These are phyloP conservation scores for Phaseolus lunatus DNA, from an alignment of 306 rosid species.

Conservation along the genomic window DNA sequence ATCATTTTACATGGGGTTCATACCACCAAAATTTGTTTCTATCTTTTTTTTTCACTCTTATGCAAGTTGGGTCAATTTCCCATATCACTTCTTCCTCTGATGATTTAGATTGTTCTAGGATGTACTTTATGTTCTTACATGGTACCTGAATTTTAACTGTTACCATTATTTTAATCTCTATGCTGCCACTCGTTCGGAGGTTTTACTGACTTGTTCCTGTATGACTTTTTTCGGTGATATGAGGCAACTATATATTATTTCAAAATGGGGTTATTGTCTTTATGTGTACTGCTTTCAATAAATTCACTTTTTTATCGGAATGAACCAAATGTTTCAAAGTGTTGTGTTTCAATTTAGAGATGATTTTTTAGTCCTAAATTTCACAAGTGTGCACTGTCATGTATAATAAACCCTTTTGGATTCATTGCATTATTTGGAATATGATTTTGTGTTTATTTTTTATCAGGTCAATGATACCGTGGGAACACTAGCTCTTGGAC, in stretches of 20 bases:
- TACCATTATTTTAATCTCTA: slow-evolving; percentile 9
- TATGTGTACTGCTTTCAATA: not conserved
- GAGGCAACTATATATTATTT: slow-evolving; percentile 12
- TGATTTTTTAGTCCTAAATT: not conserved
- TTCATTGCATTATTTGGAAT: slow-evolving; percentile 18
- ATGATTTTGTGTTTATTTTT: slow-evolving; percentile 23
- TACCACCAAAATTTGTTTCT: not conserved
- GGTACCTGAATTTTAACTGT: not conserved
- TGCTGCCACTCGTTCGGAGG: slow-evolving; percentile 3
- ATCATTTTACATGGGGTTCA: not conserved
- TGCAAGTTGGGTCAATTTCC: not conserved
- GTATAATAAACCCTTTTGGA: slow-evolving; percentile 20
- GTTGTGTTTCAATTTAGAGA: not conserved
- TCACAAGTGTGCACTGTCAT: slow-evolving; percentile 10
- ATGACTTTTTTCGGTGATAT: not conserved
- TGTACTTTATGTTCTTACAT: not conserved
- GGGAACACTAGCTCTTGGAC: slow-evolving; percentile 84
- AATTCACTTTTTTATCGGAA: not conserved
- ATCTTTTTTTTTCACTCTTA: not conserved
- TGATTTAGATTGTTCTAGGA: not conserved
- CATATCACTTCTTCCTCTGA: slow-evolving; percentile 3
- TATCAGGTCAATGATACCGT: slow-evolving; percentile 80
- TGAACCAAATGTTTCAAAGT: not conserved
- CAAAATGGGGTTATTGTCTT: not conserved
- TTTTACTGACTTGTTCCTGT: slow-evolving; percentile 7